Evolutionary conservation across 257 asterid species (phyloP), one percentile per base, ranked within the genome.

Genomic region (Nicotiana otophora): DNA sequence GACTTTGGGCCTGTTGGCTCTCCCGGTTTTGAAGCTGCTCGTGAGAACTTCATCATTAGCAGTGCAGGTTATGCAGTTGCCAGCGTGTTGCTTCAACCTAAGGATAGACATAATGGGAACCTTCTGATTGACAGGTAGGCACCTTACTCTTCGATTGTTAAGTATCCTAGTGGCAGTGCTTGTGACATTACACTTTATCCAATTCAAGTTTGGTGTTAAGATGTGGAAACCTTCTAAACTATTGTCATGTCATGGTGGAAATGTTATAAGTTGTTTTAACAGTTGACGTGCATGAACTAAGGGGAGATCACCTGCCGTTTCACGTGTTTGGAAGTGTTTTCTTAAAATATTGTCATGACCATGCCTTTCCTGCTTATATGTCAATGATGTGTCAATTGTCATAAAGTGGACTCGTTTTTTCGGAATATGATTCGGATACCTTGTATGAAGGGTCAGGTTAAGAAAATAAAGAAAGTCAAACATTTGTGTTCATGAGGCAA

Each of bases 41-140:
- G 99, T 15, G 97, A 93, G 89, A 96, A 96, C 84, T 96, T 96
- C 88, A 95, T 96, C 84, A 84, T 94, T 61, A 96, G 99, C 88
- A 93, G 99, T 88, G 99, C 99, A 78, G 99, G 99, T 81, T 96
- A 96, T 93, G 99, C 99, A 84, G 99, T 96, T 87, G 99, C 99
- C 67, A 94, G 99, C 85, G 91, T 96, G 88, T 89, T 96, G 95
- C 98, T 96, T 88, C 99, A 96, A 87, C 99, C 98, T 5, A 96
- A 96, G 92, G 99, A 96, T 86, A 93, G 99, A 84, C 99, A 96
- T 87, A 96, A 96, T 51, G 99, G 99, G 80, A 96, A 96, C 88
- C 98, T 96, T 87, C 87, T 96, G 90, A 93, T 96, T 85, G 99
- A 96, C 92, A 94, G 78, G 99, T 93, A 92, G 85, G 34, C 86